Conservation (phyloP, 192 early-diverging fungal species). For the Podila clonocystis region DNA sequence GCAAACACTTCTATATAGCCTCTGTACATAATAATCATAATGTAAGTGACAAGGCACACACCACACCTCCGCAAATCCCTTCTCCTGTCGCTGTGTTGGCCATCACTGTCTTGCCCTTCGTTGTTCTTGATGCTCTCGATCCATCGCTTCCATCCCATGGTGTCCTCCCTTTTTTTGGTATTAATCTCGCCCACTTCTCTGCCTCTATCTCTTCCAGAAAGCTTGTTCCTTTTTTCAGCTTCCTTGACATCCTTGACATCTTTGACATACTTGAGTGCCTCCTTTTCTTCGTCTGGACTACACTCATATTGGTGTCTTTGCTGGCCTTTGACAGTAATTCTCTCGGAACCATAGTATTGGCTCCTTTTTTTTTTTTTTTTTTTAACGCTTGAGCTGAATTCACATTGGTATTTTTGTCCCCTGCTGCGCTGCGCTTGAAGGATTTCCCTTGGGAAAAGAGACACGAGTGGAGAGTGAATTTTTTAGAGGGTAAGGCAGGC, state of each 20-base stretch:
- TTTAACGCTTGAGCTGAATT: not conserved
- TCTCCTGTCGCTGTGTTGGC: not conserved
- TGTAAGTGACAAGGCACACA: not conserved
- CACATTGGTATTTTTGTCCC: not conserved
- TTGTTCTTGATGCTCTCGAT: not conserved
- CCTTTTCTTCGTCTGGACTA: not conserved
- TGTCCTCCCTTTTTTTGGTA: not conserved
- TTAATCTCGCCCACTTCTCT: not conserved
- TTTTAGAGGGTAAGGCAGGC: not conserved
- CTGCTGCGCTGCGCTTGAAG: not conserved
- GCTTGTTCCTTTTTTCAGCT: not conserved
- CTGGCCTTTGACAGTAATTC: no score
- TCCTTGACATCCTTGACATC: not conserved
- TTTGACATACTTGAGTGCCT: not conserved
- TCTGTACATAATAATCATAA: not conserved
- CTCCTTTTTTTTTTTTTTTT: not conserved
- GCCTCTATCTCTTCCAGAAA: not conserved
- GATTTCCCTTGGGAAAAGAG: slow-evolving; percentile 1
- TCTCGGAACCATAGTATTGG: no score
- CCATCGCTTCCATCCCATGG: not conserved
- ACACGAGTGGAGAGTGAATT: not conserved
- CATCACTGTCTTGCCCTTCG: not conserved
- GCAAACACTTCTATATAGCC: not conserved
- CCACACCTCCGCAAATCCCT: not conserved
- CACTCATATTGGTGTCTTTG: no score